Evolutionary conservation across 805 yeast genomes (phyloP).

Genomic region (Candida tallmaniae): DNA sequence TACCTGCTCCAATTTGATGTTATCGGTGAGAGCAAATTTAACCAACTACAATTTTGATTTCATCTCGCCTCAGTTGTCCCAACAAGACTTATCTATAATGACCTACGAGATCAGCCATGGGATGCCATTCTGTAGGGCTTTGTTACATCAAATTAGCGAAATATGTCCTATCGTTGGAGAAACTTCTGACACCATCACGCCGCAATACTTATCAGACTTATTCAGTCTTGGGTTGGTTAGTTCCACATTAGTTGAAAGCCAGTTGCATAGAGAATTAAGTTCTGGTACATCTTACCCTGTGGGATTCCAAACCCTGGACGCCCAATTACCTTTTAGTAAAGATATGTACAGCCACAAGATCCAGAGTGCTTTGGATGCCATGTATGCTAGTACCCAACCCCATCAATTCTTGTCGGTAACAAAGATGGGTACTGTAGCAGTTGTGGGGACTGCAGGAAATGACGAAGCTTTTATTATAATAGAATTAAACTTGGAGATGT

Average conservation of each 20-base stretch:
- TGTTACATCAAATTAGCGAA: conserved; percentile 37
- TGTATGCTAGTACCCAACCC: conserved; percentile 37
- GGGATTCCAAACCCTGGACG: conserved; percentile 35
- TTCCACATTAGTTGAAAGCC: conserved; percentile 43
- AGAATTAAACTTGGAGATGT: conserved; percentile 16
- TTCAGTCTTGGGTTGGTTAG: conserved; percentile 42
- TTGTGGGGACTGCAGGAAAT: conserved; percentile 48
- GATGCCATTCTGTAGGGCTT: conserved; percentile 35
- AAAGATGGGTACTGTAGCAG: conserved; percentile 45
- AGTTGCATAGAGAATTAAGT: conserved; percentile 47
- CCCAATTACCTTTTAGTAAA: conserved; percentile 15
- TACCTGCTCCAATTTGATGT: conserved; percentile 15
- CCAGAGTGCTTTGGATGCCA: conserved; percentile 40
- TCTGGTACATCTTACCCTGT: conserved; percentile 49
- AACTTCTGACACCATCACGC: conserved; percentile 45
- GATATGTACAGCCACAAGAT: conserved; percentile 27
- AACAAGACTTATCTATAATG: conserved; percentile 11
- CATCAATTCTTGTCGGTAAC: conserved; percentile 48
- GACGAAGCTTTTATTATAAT: conserved; percentile 44
- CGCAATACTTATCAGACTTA: conserved; percentile 47
- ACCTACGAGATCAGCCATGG: conserved; percentile 35
- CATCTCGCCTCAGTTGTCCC: neutral
- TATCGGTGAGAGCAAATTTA: conserved; percentile 37
- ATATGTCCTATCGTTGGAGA: conserved; percentile 44
- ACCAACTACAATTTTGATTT: conserved; percentile 18